Evolutionary conservation across 2,329 filamentous ascomycete genomes (phyloP).

Genomic region (Pyrenophora graminea): DNA sequence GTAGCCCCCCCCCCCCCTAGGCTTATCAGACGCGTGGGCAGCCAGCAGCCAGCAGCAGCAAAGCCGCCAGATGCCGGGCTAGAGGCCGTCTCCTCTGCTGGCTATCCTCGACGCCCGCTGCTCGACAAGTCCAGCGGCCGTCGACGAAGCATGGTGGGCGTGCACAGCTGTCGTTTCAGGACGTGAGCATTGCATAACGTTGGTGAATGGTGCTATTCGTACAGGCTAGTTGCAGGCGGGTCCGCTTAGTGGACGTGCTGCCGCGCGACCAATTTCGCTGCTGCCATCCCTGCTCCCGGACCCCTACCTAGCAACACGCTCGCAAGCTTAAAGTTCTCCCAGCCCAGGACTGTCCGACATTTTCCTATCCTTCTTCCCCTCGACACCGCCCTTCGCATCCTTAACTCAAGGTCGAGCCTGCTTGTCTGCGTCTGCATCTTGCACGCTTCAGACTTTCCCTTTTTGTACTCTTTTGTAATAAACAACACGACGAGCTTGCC

Average conservation of each 20-base stretch:
- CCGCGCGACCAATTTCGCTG: conserved; percentile 42
- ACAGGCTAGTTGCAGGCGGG: conserved; percentile 35
- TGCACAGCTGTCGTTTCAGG: conserved; percentile 40
- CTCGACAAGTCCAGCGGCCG: neutral
- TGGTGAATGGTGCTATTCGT: conserved; percentile 35
- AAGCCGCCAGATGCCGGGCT: conserved; percentile 9
- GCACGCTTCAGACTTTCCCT: conserved; percentile 37
- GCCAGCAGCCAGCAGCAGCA: neutral
- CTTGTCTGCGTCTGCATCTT: conserved; percentile 32
- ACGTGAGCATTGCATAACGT: conserved; percentile 35
- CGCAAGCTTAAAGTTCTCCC: conserved; percentile 43
- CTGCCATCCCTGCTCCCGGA: conserved; percentile 30
- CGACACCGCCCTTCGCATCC: conserved; percentile 36
- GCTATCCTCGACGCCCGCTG: neutral
- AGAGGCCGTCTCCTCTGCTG: neutral
- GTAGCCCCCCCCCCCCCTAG: no score
- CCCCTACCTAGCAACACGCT: conserved; percentile 43
- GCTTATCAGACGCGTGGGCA: conserved; percentile 24
- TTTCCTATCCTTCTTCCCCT: conserved; percentile 39
- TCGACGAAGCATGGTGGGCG: conserved; percentile 16
- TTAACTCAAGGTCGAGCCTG: conserved; percentile 35
- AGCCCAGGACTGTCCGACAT: conserved; percentile 32
- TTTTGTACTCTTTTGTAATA: conserved; percentile 44
- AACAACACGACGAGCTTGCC: conserved; percentile 29
- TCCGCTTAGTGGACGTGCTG: conserved; percentile 38